Evolutionary conservation across 1,139 yeast species (phyloP).

Genomic region (Protomyces pachydermus): DNA sequence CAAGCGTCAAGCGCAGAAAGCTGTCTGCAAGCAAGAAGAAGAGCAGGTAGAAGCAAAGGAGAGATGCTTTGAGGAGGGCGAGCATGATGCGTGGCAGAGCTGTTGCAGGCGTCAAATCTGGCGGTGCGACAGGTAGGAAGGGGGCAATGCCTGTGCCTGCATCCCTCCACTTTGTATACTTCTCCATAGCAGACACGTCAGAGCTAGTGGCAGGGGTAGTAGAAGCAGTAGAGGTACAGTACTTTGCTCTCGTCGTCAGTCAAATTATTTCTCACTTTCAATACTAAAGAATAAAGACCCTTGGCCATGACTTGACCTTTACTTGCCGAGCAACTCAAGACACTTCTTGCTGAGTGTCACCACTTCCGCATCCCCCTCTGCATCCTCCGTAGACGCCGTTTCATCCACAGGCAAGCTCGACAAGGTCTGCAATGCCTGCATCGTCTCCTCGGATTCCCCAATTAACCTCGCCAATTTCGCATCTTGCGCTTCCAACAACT

Average conservation of each 20-base stretch:
- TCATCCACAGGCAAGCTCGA: constrained; percentile 34
- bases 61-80: constrained; percentile 11
- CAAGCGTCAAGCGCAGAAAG: constrained; percentile 10
- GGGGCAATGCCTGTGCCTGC: constrained; percentile 26
- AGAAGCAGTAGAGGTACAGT: too few relatives aligned
- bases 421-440: constrained; percentile 38
- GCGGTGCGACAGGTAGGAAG: constrained; percentile 17
- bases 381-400: constrained; percentile 17
- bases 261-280: too few relatives aligned
- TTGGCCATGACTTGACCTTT: too few relatives aligned
- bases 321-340: constrained; percentile 11
- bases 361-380: constrained; percentile 23
- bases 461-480: constrained; percentile 48
- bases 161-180: constrained; percentile 23
- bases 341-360: constrained; percentile 17
- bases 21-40: constrained; percentile 11
- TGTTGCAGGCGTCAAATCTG: constrained; percentile 7
- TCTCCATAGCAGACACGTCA: constrained; percentile 2
- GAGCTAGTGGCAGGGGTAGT: too few relatives aligned
- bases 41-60: not conserved
- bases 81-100: not conserved
- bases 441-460: constrained; percentile 39
- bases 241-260: too few relatives aligned
- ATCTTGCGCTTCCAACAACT: constrained; percentile 82
- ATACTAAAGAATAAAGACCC: too few relatives aligned